Conservation (phyloP, 2,329 filamentous ascomycete species). For the Penicillium crustosum region DNA sequence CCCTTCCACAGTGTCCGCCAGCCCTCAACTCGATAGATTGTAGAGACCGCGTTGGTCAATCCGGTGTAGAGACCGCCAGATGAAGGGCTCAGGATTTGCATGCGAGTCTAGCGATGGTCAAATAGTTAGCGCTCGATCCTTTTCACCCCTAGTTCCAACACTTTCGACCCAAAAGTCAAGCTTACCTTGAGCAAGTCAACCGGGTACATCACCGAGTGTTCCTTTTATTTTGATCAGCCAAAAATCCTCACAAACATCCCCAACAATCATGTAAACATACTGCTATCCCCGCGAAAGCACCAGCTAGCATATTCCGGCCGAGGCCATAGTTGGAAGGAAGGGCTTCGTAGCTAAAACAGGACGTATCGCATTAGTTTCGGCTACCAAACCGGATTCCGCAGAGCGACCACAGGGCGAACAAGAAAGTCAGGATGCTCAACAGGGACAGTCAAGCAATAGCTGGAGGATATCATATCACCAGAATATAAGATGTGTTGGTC, state of each 20-base stretch:
- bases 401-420: slow-evolving; percentile 1
- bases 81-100: slow-evolving; percentile 90
- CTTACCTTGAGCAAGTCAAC: slow-evolving; percentile 95
- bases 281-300: slow-evolving; percentile 94
- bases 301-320: slow-evolving; percentile 90
- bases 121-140: slow-evolving; percentile 15
- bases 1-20: slow-evolving; percentile 92
- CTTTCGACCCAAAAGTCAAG: slow-evolving; percentile 2
- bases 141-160: background rate
- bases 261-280: slow-evolving; percentile 53
- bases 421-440: background rate
- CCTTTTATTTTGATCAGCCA: slow-evolving; percentile 54
- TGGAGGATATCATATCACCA: background rate
- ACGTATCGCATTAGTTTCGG: slow-evolving; percentile 23
- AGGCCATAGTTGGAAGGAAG: slow-evolving; percentile 93
- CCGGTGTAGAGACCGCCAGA: slow-evolving; percentile 81
- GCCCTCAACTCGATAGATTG: slow-evolving; percentile 87
- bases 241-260: background rate
- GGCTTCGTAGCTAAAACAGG: slow-evolving; percentile 73
- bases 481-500: background rate
- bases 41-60: slow-evolving; percentile 86
- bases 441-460: background rate
- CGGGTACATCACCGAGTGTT: slow-evolving; percentile 99
- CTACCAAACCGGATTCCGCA: slow-evolving; percentile 4
- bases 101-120: slow-evolving; percentile 70